These are phyloP conservation scores for Talaromyces ruber DNA, from an alignment of 495 filamentous ascomycete genomes.

Conservation along the genomic window DNA sequence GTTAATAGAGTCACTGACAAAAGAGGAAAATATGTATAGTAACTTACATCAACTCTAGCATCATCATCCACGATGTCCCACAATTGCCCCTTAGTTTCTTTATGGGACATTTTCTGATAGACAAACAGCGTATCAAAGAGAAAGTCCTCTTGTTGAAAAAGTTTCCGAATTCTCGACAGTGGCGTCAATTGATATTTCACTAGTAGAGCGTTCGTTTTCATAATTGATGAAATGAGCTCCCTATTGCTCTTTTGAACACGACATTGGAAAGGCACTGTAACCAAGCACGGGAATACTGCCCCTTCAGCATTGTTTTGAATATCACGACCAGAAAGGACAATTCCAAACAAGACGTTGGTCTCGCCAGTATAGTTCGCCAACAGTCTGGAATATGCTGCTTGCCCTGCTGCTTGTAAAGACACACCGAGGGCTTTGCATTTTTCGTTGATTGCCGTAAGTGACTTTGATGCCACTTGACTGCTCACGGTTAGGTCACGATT, in stretches of 20 bases:
- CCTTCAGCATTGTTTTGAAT: conserved; percentile 39
- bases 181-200: conserved; percentile 63
- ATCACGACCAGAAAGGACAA: conserved; percentile 63
- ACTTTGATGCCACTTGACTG: conserved; percentile 27
- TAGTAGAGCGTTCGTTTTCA: conserved; percentile 50
- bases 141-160: conserved; percentile 47
- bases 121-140: conserved; percentile 76
- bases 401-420: conserved; percentile 61
- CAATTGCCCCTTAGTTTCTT: conserved; percentile 1
- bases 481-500: conserved; percentile 24
- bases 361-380: conserved; percentile 69
- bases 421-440: conserved; percentile 43
- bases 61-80: conserved; percentile 47
- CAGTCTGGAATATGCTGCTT: conserved; percentile 66
- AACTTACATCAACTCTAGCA: conserved; percentile 46
- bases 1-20: not conserved
- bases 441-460: conserved; percentile 38
- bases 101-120: conserved; percentile 53
- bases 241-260: conserved; percentile 39
- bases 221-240: conserved; percentile 46
- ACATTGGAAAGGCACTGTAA: conserved; percentile 59
- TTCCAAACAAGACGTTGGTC: conserved; percentile 55
- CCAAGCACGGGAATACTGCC: conserved; percentile 62
- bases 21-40: conserved; percentile 6
- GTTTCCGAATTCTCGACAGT: conserved; percentile 57